phyloP scores from a whole-genome alignment of 2,329 filamentous ascomycete genomes.

The Claviceps monticola region DNA sequence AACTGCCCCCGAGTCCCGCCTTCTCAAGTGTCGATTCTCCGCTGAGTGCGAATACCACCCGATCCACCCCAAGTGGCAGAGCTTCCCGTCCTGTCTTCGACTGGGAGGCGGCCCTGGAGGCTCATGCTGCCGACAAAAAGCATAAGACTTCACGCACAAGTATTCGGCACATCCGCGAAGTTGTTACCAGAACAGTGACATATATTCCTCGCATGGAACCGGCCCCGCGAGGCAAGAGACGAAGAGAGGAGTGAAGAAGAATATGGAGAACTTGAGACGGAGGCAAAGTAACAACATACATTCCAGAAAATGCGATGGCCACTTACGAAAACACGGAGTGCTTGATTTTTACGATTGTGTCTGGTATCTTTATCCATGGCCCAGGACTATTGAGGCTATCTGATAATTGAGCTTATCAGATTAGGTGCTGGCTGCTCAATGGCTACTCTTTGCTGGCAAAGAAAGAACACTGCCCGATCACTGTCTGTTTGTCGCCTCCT shows the following conservation, averaged over 20 bases:
- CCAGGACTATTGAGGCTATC: not conserved
- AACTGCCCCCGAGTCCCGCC: constrained; percentile 63
- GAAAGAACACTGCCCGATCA: not conserved
- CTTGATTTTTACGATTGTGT: constrained; percentile 4
- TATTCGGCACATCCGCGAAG: constrained; percentile 64
- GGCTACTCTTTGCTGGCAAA: not conserved
- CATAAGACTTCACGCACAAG: constrained; percentile 46
- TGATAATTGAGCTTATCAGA: not conserved
- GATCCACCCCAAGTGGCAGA: constrained; percentile 62
- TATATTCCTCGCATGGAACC: constrained; percentile 80
- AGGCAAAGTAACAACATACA: not conserved
- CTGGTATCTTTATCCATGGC: constrained; percentile 3
- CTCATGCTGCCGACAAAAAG: constrained; percentile 46
- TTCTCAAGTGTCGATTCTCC: constrained; percentile 58
- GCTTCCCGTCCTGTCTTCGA: constrained; percentile 59
- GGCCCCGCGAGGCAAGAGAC: constrained; percentile 83
- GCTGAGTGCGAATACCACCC: constrained; percentile 41
- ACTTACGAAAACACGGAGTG: not conserved
- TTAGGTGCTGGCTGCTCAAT: constrained; percentile 1
- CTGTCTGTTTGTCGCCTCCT: not conserved
- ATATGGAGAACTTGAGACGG: not conserved
- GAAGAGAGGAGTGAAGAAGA: constrained; percentile 43
- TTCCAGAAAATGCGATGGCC: not conserved
- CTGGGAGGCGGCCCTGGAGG: constrained; percentile 61
- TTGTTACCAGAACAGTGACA: constrained; percentile 87